These are phyloP conservation scores for Aspergillus saccharolyticus DNA, from an alignment of 495 filamentous ascomycete species.

Conservation along the genomic window DNA sequence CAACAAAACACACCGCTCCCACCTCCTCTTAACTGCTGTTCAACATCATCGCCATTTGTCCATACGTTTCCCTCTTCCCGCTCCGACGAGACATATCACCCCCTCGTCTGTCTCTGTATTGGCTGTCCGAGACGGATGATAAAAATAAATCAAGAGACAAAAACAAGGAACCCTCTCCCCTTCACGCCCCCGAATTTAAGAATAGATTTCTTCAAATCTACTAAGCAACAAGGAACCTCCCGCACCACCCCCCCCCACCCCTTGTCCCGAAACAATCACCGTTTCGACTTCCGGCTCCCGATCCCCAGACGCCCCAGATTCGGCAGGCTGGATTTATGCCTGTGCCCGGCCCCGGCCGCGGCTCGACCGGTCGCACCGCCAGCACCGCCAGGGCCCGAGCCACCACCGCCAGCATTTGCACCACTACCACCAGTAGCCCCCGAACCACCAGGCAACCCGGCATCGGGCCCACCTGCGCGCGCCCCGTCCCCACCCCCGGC, in stretches of 20 bases:
- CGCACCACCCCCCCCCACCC: not conserved
- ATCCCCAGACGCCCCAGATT: slow-evolving; percentile 69
- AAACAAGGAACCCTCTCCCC: too few relatives aligned
- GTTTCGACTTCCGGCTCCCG: slow-evolving; percentile 51
- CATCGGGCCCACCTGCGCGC: slow-evolving; percentile 21
- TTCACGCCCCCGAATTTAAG: too few relatives aligned
- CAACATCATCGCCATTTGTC: too few relatives aligned
- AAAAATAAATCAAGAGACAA: too few relatives aligned
- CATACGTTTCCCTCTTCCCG: too few relatives aligned
- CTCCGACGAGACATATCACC: too few relatives aligned
- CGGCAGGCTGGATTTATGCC: slow-evolving; percentile 59
- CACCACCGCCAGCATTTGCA: not conserved
- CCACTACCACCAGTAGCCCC: not conserved
- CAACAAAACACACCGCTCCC: too few relatives aligned
- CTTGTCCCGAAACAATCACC: slow-evolving; percentile 17
- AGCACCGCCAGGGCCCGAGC: slow-evolving; percentile 27
- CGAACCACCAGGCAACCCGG: not conserved
- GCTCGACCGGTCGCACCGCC: slow-evolving; percentile 18
- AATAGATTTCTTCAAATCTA: too few relatives aligned
- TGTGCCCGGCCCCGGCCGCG: slow-evolving; percentile 43
- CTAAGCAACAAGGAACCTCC: not conserved
- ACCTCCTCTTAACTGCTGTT: too few relatives aligned
- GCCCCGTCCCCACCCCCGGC: slow-evolving; percentile 18
- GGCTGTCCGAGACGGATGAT: too few relatives aligned
- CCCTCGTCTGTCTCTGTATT: too few relatives aligned